Evolutionary conservation across 2,329 filamentous ascomycete genomes (phyloP).

Genomic region (Neonectria ditissima): DNA sequence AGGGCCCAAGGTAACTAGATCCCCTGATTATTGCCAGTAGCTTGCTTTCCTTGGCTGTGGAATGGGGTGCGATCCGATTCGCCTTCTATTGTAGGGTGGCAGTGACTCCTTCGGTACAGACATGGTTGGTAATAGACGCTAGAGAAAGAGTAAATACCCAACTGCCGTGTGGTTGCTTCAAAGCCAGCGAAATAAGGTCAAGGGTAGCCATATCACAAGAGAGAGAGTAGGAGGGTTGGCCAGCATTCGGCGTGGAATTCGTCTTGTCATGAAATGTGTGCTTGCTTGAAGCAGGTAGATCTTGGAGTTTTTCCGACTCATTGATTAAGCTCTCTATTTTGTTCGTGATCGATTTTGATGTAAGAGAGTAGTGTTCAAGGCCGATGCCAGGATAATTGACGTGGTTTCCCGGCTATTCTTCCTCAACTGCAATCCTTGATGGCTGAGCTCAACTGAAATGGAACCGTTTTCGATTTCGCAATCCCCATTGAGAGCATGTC

Average conservation of each 20-base stretch:
- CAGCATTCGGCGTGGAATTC: neutral
- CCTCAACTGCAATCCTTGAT: neutral
- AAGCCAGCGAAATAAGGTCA: neutral
- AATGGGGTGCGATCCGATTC: neutral
- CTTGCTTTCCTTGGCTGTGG: neutral
- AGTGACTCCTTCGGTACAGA: neutral
- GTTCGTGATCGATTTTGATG: neutral
- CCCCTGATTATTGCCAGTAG: neutral
- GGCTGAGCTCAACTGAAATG: neutral
- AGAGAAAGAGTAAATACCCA: neutral
- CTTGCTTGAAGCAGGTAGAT: neutral
- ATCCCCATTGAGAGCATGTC: neutral
- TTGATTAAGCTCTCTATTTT: neutral
- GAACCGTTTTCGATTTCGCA: neutral
- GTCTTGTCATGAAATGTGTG: neutral
- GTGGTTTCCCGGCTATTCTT: neutral
- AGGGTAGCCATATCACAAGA: neutral
- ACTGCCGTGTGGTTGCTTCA: neutral
- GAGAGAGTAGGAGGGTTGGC: neutral
- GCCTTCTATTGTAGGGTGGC: neutral
- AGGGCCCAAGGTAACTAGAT: neutral
- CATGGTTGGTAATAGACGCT: conserved; percentile 7
- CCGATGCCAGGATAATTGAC: neutral
- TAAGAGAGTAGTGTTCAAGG: neutral
- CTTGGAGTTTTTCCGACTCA: neutral